Evolutionary conservation across 2,329 filamentous ascomycete genomes (phyloP), one percentile per base, ranked within the genome.

Genomic region (Verticillium tricorpus): DNA sequence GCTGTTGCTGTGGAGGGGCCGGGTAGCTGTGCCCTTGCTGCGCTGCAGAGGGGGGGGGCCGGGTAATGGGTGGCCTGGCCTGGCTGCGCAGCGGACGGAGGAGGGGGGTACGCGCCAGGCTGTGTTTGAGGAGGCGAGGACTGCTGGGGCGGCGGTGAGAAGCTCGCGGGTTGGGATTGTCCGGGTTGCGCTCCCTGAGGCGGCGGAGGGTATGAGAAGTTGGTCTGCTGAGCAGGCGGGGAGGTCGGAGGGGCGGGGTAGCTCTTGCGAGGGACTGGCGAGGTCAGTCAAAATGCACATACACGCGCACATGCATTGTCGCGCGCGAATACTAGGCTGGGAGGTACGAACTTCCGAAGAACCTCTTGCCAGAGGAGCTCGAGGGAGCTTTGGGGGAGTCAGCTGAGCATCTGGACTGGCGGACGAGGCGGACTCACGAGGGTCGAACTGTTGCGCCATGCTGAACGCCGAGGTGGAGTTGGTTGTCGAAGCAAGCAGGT

Each of bases 121-220:
- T 34, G 59, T 45, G 34, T 45, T 40, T 64, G 59, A 25, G 63
- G 55, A 6, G 63, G 62, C 57, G 66, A 66, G 50, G 66, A 66
- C 58, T 74, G 69, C 5, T 74, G 67, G 63, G 73, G 69, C 58
- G 69, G 68, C 32, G 69, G 68, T 58, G 74, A 68, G 59, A 76
- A 73, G 11, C 17, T 50, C 19, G 45, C 12, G n/a, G 66, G 62
- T 56, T 56, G 54, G 17, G 17, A 15, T 28, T 56, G 31, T 17
- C 31, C 54, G 6, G 25, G 28, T 31, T 56, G 25, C 15, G 54
- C 69, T 60, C 69, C 68, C 17, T 73, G 70, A 17, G 78, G 75
- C 14, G 78, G 78, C 59, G 79, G 74, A 58, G 79, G 74, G 57
- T 80, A 72, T 55, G 74, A 82, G 70, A 80, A 81, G 56, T 77